Percentiles rank a stretch among this genome's conserved stretches.
Evolutionary conservation across 257 asterid species (phyloP).

Genomic region (Solanum lignicaule): DNA sequence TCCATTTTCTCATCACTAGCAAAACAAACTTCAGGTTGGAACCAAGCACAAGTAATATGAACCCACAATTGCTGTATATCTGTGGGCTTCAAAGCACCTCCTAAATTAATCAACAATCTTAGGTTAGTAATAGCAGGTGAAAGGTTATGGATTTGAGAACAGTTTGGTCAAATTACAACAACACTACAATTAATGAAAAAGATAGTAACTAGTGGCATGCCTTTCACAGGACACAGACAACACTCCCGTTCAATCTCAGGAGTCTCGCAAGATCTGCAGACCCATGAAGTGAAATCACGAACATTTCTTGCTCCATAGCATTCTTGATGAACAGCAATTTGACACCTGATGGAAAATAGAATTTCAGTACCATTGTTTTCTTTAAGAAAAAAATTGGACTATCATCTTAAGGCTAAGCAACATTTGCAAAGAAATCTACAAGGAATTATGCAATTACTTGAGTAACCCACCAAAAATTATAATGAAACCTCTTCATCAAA

Average conservation of each 20-base stretch:
- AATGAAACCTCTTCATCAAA: not conserved
- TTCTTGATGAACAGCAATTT: constrained; percentile 98
- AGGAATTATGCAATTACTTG: not conserved
- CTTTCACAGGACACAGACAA: constrained; percentile 99
- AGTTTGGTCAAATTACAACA: not conserved
- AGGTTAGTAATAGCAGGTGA: not conserved
- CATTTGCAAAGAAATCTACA: not conserved
- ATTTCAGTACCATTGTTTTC: constrained; percentile 3
- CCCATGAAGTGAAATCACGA: constrained; percentile 96
- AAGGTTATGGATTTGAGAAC: not conserved
- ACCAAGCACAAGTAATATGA: constrained; percentile 99
- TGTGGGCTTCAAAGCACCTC: constrained; percentile 97
- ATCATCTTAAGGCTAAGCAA: not conserved
- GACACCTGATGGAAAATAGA: constrained; percentile 52
- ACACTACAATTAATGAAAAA: not conserved
- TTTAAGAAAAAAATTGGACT: not conserved
- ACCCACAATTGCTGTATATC: constrained; percentile 88
- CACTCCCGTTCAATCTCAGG: constrained; percentile 93
- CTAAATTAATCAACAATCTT: constrained; percentile 28
- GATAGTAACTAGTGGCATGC: constrained; percentile 18
- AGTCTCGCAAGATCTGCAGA: constrained; percentile 93
- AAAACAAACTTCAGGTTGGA: constrained; percentile 97
- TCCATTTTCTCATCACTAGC: constrained; percentile 94
- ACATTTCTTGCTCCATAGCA: constrained; percentile 98
- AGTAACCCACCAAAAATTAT: not conserved